Percentiles rank a stretch among this genome's conserved stretches.
Conservation (phyloP, 202 grass and related monocot genomes). For the Saccharum hybrid region DNA sequence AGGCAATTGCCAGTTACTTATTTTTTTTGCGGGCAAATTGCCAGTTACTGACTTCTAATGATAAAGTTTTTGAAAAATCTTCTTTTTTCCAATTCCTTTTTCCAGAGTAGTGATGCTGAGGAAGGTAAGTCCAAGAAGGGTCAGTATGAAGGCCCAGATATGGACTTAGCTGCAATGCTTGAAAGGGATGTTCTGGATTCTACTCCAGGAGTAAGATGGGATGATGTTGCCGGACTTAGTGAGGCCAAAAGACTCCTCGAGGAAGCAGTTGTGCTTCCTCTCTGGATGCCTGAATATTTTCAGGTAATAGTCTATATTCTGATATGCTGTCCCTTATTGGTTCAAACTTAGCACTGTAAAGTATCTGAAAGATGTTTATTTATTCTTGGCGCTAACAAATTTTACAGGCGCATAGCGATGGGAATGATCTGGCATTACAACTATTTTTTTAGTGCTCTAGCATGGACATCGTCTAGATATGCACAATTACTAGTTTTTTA, state of each 20-base stretch:
- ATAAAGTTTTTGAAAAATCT: conserved; percentile 28
- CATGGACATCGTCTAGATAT: conserved; percentile 20
- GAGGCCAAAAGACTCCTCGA: conserved; percentile 99
- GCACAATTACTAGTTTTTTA: neutral
- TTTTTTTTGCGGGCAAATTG: neutral
- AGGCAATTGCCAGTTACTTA: neutral
- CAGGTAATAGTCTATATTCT: conserved; percentile 65
- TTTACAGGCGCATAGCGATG: neutral
- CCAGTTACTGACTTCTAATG: conserved; percentile 13
- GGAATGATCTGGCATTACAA: conserved; percentile 3
- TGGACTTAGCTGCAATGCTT: conserved; percentile 93
- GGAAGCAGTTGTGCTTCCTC: conserved; percentile 98
- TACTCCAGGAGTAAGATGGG: conserved; percentile 94
- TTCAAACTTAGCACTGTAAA: conserved; percentile 6
- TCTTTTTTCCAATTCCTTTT: conserved; percentile 20
- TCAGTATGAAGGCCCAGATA: conserved; percentile 93
- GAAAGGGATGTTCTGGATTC: conserved; percentile 98
- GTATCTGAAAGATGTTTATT: conserved; percentile 21
- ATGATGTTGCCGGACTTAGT: conserved; percentile 96
- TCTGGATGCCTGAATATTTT: conserved; percentile 99
- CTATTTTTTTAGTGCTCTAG: conserved; percentile 27
- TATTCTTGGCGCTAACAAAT: conserved; percentile 27
- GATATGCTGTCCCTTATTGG: neutral
- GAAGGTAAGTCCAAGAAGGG: conserved; percentile 82
- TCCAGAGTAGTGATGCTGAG: conserved; percentile 80